phyloP scores from a whole-genome alignment of 805 yeast genomes.

The Saccharomycopsis schoenii region DNA sequence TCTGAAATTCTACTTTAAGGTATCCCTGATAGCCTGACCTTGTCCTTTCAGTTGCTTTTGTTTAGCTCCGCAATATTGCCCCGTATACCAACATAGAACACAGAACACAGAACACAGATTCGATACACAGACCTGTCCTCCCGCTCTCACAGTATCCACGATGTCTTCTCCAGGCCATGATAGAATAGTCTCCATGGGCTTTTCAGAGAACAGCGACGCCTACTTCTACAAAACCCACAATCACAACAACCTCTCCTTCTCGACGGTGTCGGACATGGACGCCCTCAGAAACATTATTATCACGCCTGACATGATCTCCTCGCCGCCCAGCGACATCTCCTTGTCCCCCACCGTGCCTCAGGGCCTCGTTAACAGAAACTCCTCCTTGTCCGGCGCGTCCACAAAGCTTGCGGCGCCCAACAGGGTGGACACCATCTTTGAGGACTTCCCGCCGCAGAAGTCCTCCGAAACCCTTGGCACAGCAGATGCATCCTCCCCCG shows the following conservation, averaged over 20 bases:
- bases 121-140: background rate
- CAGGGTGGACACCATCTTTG: background rate
- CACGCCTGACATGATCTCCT: conserved; percentile 16
- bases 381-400: background rate
- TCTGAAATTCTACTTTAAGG: too few relatives aligned
- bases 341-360: background rate
- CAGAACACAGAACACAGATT: too few relatives aligned
- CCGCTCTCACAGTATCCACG: background rate
- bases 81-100: too few relatives aligned
- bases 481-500: background rate
- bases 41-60: too few relatives aligned
- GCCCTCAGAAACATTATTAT: conserved; percentile 17
- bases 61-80: too few relatives aligned
- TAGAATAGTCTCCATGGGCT: background rate
- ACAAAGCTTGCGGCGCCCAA: background rate
- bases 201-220: background rate
- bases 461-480: background rate
- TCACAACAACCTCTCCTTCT: background rate
- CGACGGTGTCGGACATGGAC: conserved; percentile 14
- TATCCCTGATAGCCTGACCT: too few relatives aligned
- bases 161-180: background rate
- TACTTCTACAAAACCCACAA: background rate
- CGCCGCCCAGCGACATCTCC: conserved; percentile 10
- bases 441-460: background rate
- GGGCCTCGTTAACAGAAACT: background rate